Evolutionary conservation across 164 flowering plant genomes (phyloP).

Genomic region (Echeveria elegans): DNA sequence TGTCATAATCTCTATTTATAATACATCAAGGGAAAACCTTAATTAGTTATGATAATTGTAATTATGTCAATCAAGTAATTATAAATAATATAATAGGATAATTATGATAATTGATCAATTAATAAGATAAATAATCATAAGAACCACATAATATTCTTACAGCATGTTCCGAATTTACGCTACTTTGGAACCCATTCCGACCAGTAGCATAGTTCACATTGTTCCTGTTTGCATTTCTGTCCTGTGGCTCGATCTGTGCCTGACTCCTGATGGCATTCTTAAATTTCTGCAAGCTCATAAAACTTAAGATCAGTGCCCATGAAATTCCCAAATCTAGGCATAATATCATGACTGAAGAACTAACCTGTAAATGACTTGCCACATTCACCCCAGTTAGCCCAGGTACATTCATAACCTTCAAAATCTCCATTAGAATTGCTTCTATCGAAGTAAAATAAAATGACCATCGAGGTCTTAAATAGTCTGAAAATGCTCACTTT

Average conservation of each 20-base stretch:
- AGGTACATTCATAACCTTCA: slow-evolving; percentile 24
- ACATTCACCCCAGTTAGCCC: slow-evolving; percentile 24
- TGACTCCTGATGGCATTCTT: neutral
- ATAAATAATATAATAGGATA: too few relatives aligned
- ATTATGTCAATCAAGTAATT: too few relatives aligned
- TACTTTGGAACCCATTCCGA: neutral
- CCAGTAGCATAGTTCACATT: neutral
- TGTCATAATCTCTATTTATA: too few relatives aligned
- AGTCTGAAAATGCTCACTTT: neutral
- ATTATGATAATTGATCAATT: too few relatives aligned
- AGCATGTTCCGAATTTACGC: neutral
- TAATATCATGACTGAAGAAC: neutral
- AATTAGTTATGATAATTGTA: too few relatives aligned
- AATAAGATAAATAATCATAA: too few relatives aligned
- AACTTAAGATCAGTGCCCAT: neutral
- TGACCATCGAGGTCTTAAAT: too few relatives aligned
- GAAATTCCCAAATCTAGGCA: too few relatives aligned
- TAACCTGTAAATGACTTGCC: too few relatives aligned
- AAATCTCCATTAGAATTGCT: slow-evolving; percentile 29
- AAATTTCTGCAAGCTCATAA: neutral
- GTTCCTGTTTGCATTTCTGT: neutral
- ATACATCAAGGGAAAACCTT: too few relatives aligned
- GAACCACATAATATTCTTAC: too few relatives aligned
- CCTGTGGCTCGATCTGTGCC: neutral
- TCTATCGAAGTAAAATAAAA: slow-evolving; percentile 14